phyloP scores from a whole-genome alignment of 2,329 filamentous ascomycete genomes.

The Fusarium graminum region DNA sequence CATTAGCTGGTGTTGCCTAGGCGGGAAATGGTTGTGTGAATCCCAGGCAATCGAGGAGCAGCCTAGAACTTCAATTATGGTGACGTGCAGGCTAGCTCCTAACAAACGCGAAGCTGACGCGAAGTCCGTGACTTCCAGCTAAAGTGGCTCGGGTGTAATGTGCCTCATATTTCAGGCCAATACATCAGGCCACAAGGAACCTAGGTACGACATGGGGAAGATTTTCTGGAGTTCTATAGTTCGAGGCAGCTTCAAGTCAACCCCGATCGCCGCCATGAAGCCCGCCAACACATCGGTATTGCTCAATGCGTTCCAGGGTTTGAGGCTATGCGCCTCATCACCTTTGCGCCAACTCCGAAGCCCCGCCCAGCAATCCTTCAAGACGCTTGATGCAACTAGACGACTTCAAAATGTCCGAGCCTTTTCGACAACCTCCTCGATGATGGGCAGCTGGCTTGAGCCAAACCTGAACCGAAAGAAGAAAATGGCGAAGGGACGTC shows the following conservation, averaged over 20 bases:
- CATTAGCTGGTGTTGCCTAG: conserved; percentile 45
- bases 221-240: conserved; percentile 53
- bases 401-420: conserved; percentile 66
- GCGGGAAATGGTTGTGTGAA: conserved; percentile 32
- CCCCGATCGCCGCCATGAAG: conserved; percentile 59
- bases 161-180: conserved; percentile 45
- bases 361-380: conserved; percentile 50
- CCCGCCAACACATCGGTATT: conserved; percentile 60
- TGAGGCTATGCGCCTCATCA: conserved; percentile 60
- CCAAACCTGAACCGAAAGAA: conserved; percentile 81
- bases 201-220: conserved; percentile 43
- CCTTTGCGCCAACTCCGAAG: conserved; percentile 56
- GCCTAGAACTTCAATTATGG: conserved; percentile 48
- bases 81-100: conserved; percentile 53
- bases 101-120: conserved; percentile 61
- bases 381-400: conserved; percentile 50
- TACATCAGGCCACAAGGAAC: conserved; percentile 13
- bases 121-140: conserved; percentile 56
- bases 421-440: conserved; percentile 77
- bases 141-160: conserved; percentile 46
- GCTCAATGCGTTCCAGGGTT: conserved; percentile 63
- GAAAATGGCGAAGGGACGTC: conserved; percentile 92
- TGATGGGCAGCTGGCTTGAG: conserved; percentile 81
- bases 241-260: conserved; percentile 45
- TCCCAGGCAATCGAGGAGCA: conserved; percentile 44